A percentile compares a stretch with the other conserved stretches of the same genome.
These are phyloP conservation scores for Trametes maxima DNA, from an alignment of 768 basidiomycete species.

Conservation along the genomic window DNA sequence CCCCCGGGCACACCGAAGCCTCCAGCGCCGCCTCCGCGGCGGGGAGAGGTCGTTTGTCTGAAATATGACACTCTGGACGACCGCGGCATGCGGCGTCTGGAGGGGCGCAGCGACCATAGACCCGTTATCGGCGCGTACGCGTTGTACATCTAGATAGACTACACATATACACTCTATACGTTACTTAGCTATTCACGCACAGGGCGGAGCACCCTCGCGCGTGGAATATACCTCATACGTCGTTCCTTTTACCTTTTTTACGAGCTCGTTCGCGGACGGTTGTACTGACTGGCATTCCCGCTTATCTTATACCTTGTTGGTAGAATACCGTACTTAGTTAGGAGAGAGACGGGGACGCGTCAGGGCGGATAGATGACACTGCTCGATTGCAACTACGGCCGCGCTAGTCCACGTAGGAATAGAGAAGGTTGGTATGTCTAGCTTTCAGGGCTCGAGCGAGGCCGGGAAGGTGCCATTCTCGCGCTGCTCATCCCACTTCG, in stretches of 20 bases:
- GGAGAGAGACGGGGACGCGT: neutral
- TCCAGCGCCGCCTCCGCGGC: slow-evolving; percentile 37
- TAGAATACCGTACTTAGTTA: neutral
- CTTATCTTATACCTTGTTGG: neutral
- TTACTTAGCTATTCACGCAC: neutral
- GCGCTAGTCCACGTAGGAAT: neutral
- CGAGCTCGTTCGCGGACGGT: neutral
- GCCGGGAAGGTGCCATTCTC: slow-evolving; percentile 93
- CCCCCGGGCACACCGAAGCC: slow-evolving; percentile 18
- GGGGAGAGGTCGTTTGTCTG: slow-evolving; percentile 75
- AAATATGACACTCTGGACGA: slow-evolving; percentile 77
- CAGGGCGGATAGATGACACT: neutral
- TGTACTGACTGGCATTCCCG: slow-evolving; percentile 7
- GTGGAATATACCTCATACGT: slow-evolving; percentile 5
- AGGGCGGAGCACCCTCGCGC: neutral
- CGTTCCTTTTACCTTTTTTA: neutral
- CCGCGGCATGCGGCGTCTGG: slow-evolving; percentile 69
- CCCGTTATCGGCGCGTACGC: slow-evolving; percentile 83
- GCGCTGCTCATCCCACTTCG: slow-evolving; percentile 93
- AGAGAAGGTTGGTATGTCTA: slow-evolving; percentile 4
- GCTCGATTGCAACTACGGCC: slow-evolving; percentile 1
- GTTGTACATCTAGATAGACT: slow-evolving; percentile 50
- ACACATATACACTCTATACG: neutral
- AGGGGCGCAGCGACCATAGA: slow-evolving; percentile 81
- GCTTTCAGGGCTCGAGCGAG: slow-evolving; percentile 72